These are phyloP conservation scores for Lipomyces lipofer DNA, from an alignment of 805 yeast species.

Conservation along the genomic window DNA sequence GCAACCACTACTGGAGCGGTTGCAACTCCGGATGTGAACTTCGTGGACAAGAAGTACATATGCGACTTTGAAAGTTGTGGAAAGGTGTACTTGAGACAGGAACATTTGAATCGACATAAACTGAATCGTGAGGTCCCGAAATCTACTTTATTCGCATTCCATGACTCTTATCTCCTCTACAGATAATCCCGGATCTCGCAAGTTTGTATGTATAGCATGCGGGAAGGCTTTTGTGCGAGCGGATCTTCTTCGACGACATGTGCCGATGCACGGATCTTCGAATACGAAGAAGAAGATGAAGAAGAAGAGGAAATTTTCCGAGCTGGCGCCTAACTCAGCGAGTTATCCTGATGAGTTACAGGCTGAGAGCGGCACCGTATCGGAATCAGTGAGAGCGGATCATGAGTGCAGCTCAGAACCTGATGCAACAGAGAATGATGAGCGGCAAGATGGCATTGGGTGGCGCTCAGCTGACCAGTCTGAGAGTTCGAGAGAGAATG, in stretches of 20 bases:
- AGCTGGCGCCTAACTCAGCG: too few species aligned
- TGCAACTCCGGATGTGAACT: too few species aligned
- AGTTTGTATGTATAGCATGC: conserved; percentile 29
- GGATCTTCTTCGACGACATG: conserved; percentile 23
- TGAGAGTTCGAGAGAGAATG: too few species aligned
- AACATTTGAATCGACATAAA: conserved; percentile 35
- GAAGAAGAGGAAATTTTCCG: not conserved
- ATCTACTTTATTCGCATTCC: not conserved
- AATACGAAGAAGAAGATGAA: conserved; percentile 5
- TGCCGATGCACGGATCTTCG: conserved; percentile 15
- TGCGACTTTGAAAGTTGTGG: conserved; percentile 29
- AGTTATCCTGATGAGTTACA: too few species aligned
- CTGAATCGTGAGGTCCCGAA: conserved; percentile 30
- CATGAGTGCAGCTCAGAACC: not conserved
- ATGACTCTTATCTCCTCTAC: conserved; percentile 11
- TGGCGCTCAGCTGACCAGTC: too few species aligned
- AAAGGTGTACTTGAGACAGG: conserved; percentile 33
- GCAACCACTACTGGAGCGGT: too few species aligned
- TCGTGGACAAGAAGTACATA: conserved; percentile 6
- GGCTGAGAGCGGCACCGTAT: too few species aligned
- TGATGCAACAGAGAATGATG: too few species aligned
- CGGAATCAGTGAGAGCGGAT: too few species aligned
- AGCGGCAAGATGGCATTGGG: too few species aligned
- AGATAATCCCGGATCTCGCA: conserved; percentile 34
- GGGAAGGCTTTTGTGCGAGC: conserved; percentile 26